Evolutionary conservation across 192 early-diverging fungal species (phyloP), one percentile per base, ranked within the genome.

Genomic region (Oehlia diaphana): DNA sequence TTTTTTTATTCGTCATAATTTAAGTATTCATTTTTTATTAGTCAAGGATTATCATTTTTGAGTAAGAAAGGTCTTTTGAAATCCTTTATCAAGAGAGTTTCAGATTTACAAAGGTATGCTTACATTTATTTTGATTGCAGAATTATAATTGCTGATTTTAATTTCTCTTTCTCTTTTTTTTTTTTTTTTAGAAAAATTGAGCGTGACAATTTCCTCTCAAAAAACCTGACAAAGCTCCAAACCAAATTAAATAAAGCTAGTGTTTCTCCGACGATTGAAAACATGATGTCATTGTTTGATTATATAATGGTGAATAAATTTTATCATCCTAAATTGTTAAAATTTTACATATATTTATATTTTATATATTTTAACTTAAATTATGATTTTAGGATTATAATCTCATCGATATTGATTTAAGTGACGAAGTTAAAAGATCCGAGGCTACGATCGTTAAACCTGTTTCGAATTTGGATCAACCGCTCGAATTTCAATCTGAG

Each of bases 271-370:
- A 68, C 64, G 8, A 69, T 63, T 31, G 12, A n/a, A 14, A 68
- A 66, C 21, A 68, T 78, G 14, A 68, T 33, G n/a, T 35, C 75
- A 31, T 64, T 77, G 6, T 77, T 77, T 44, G 63, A 65, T 65
- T 77, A 44, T 61, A 65, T 77, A 16, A 31, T 53, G 63, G 63
- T 61, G 49, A 39, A 26, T 8, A 19, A 72, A 12, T 28, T 72
- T 72, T 8, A 14, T 42, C 31, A 72, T 19, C 8, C 2, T 42
- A 42, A 42, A 8, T 42, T 8, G 39, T 42, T 42, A 42, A 42
- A 37, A 37, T 4, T 37, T 37, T 37, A 37, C 2, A 37, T 37
- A 3, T 37, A 42, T 42, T 8, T 42, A 7, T 42, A 42, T 42
- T 42, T 37, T 37, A 7, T 19, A 13, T 31, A 31, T 31, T 21